Evolutionary conservation across 2,329 filamentous ascomycete species (phyloP).

Genomic region (Reticulascus tulasneorum): DNA sequence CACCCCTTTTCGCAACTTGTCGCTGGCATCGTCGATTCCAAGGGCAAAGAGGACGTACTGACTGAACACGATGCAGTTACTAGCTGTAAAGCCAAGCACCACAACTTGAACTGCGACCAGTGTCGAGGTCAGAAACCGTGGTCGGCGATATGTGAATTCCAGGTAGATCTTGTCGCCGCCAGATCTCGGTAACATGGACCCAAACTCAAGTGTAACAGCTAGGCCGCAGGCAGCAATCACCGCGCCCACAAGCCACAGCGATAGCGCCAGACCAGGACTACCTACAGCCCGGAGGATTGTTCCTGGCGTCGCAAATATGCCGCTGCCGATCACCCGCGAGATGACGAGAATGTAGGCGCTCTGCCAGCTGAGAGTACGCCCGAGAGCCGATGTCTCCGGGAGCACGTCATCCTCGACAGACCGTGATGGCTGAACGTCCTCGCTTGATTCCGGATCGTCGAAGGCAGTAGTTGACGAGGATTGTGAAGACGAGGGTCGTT

Average conservation of each 20-base stretch:
- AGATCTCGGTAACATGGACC: slow-evolving; percentile 66
- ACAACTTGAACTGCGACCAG: slow-evolving; percentile 61
- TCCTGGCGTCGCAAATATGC: slow-evolving; percentile 69
- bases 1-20: slow-evolving; percentile 49
- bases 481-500: too few species aligned
- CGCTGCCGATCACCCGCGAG: slow-evolving; percentile 64
- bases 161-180: slow-evolving; percentile 69
- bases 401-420: slow-evolving; percentile 54
- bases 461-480: background rate
- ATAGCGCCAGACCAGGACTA: slow-evolving; percentile 59
- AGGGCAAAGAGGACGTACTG: slow-evolving; percentile 61
- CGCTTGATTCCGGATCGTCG: background rate
- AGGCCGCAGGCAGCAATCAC: slow-evolving; percentile 58
- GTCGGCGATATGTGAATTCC: slow-evolving; percentile 62
- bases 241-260: slow-evolving; percentile 61
- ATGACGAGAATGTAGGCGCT: slow-evolving; percentile 65
- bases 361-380: slow-evolving; percentile 57
- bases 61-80: slow-evolving; percentile 67
- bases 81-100: slow-evolving; percentile 62
- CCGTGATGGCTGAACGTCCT: slow-evolving; percentile 8
- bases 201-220: slow-evolving; percentile 62
- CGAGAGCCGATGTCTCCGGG: slow-evolving; percentile 54
- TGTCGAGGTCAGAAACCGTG: slow-evolving; percentile 60
- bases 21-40: slow-evolving; percentile 44
- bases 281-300: slow-evolving; percentile 63